phyloP scores from a whole-genome alignment of 2,329 filamentous ascomycete species.

The Colletotrichum karsti region DNA sequence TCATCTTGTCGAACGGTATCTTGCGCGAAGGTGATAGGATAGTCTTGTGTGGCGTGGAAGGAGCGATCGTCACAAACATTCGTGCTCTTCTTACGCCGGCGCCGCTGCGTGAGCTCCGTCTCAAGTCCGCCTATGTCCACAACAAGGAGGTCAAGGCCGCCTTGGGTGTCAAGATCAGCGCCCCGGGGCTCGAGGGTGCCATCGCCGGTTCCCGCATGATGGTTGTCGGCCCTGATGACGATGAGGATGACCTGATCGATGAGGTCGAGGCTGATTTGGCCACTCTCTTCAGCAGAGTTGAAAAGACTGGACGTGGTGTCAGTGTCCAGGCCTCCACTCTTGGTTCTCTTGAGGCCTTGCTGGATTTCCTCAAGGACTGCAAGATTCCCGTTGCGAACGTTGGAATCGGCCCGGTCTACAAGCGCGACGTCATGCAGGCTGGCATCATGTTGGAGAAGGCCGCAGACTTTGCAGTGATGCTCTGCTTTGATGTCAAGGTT shows the following conservation, averaged over 20 bases:
- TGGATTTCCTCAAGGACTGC: conserved; percentile 94
- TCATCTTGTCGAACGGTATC: conserved; percentile 95
- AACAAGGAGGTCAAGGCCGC: conserved; percentile 99
- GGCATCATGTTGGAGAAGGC: conserved; percentile 97
- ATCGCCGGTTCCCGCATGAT: conserved; percentile 96
- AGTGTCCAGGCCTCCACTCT: conserved; percentile 97
- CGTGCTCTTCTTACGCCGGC: conserved; percentile 93
- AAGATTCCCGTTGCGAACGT: conserved; percentile 99
- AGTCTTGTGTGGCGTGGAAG: conserved; percentile 95
- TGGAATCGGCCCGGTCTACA: conserved; percentile 96
- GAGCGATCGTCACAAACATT: conserved; percentile 94
- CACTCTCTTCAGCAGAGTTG: conserved; percentile 88
- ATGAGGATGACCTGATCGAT: conserved; percentile 95
- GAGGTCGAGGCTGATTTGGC: conserved; percentile 96
- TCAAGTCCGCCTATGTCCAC: conserved; percentile 97
- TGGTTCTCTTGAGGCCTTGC: conserved; percentile 92
- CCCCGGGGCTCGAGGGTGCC: conserved; percentile 92
- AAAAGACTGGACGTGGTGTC: conserved; percentile 92
- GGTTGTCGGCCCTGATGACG: conserved; percentile 93
- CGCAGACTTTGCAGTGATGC: conserved; percentile 97
- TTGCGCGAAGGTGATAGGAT: conserved; percentile 93
- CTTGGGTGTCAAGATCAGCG: conserved; percentile 98
- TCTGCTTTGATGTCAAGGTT: conserved; percentile 99
- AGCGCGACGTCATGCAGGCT: conserved; percentile 95
- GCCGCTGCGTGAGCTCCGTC: conserved; percentile 89